Base-by-base conservation (phyloP, 2,329 filamentous ascomycete genomes). In the Colletotrichum sp. region DNA sequence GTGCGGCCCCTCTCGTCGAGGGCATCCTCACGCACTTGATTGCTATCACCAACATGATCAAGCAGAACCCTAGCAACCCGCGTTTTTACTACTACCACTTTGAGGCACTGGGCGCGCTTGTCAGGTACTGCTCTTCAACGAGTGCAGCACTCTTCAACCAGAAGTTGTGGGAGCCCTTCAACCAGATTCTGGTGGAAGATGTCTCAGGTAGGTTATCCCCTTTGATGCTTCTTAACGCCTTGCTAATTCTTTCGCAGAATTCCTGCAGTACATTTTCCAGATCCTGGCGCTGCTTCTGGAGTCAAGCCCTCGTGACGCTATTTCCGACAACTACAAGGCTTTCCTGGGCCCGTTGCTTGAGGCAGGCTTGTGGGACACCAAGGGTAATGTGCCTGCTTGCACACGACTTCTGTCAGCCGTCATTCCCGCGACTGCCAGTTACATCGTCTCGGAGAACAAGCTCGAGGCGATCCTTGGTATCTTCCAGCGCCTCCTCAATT, bases 71-170 rank as follows among this genome's bases (percentile, higher is more conserved):
- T 1, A 98, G 96, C 87, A 99, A 99, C 85, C 97, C 97, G 3
- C 92, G 95, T 14, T 99, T 99, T 87, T 98, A 98, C 86, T 99
- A 99, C 88, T 99, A 96, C 85, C 95, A 98, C 83, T 99, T 99
- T 78, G 97, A 99, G 87, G 95, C 95, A 4, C 88, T 99, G 61
- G 97, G 97, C 39, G 96, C 97, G 18, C 89, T 99, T 64, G 95
- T 99, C 72, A 92, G 95, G 90, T 89, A 93, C 90, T 86, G 95
- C 89, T 82, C 93, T 87, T 77, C 85, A 3, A 89, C 90, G 4
- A 92, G 95, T 78, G 92, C 95, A 12, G 90, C 92, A 32, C 92
- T 94, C 80, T 91, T 99, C 67, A 95, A 98, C 82, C 90, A 93
- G 76, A 92, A 93, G 73, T 89, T 99, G 3, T 98, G 97, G 88